Evolutionary conservation across 106 monocot genomes (phyloP).

Genomic region (Dendrobium officinale): DNA sequence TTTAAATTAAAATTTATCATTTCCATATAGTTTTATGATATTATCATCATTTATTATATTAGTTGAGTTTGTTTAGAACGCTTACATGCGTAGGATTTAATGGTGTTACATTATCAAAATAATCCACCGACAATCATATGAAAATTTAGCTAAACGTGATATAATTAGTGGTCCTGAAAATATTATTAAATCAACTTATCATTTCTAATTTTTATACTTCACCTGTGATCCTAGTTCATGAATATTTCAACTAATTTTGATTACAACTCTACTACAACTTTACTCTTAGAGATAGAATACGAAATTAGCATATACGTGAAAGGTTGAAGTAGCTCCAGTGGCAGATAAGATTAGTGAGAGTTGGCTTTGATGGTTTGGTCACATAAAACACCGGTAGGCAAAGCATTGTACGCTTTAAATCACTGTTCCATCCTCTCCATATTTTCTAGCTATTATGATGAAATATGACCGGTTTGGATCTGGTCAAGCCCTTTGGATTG

Average conservation of each 20-base stretch:
- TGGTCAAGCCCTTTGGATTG: no score
- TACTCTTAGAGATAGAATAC: no score
- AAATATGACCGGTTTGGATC: no score
- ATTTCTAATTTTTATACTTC: neutral
- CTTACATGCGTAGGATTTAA: neutral
- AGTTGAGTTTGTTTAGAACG: neutral
- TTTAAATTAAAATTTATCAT: neutral
- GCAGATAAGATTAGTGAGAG: no score
- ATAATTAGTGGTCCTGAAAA: neutral
- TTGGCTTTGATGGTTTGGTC: no score
- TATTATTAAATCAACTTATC: neutral
- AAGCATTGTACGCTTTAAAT: no score
- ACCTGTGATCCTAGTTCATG: neutral
- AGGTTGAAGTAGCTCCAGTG: no score
- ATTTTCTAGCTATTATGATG: no score
- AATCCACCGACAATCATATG: neutral
- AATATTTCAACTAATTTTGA: neutral
- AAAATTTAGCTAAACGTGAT: neutral
- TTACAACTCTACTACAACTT: neutral
- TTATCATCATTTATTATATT: neutral
- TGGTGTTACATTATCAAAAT: neutral
- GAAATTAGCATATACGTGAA: no score
- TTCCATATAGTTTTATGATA: neutral
- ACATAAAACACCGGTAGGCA: no score
- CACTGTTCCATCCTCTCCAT: no score